Percentiles rank a stretch among this genome's conserved stretches.
phyloP scores from a whole-genome alignment of 2,329 filamentous ascomycete species.

The Corniculantispora saksenae region DNA sequence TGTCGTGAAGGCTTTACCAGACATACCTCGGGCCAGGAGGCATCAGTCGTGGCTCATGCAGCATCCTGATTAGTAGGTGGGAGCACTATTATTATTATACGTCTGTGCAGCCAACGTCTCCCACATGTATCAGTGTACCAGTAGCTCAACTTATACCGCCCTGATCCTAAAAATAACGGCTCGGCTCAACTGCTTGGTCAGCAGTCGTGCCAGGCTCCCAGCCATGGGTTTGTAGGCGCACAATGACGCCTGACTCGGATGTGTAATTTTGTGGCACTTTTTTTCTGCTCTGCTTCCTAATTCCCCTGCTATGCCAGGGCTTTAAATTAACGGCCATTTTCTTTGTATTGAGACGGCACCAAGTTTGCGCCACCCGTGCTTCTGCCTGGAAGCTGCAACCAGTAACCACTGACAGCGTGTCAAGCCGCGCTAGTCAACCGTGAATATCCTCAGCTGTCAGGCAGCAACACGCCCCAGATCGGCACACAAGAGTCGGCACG shows the following conservation, averaged over 20 bases:
- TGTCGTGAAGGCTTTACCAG: too few species aligned
- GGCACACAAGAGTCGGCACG: too few species aligned
- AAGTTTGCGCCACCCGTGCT: background rate
- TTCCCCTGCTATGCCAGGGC: too few species aligned
- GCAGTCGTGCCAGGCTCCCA: background rate
- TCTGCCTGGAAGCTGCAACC: background rate
- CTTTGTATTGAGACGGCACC: too few species aligned
- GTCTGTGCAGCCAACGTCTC: background rate
- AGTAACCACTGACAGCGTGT: background rate
- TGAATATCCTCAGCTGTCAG: constrained; percentile 8
- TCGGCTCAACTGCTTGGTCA: background rate
- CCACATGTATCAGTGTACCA: background rate
- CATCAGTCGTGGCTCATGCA: too few species aligned
- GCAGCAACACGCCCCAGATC: background rate
- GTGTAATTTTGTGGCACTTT: too few species aligned
- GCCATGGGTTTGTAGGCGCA: too few species aligned
- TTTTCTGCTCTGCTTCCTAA: too few species aligned
- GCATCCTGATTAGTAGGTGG: too few species aligned
- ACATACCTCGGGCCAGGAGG: too few species aligned
- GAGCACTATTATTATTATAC: background rate
- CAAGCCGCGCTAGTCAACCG: background rate
- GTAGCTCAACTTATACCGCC: background rate
- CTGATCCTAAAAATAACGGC: background rate
- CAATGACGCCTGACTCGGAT: too few species aligned
- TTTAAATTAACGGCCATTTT: too few species aligned